Evolutionary conservation across 176 grass and related monocot species (phyloP).

Genomic region (Paspalum notatum): DNA sequence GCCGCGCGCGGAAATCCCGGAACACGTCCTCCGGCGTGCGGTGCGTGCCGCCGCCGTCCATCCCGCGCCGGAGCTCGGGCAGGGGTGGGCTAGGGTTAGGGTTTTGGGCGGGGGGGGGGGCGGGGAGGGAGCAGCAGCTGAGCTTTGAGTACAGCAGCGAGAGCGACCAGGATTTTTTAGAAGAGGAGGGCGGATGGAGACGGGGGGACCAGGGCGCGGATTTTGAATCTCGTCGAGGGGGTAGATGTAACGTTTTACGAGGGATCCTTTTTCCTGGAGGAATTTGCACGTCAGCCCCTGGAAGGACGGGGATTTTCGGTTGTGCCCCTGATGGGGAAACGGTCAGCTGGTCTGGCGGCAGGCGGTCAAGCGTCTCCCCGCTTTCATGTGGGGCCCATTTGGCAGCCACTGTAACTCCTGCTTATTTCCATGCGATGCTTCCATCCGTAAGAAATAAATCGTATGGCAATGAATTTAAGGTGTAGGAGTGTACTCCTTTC

Average conservation of each 20-base stretch:
- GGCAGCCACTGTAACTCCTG: not conserved
- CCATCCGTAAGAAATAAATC: too few relatives aligned
- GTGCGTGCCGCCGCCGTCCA: slow-evolving; percentile 58
- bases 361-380: not conserved
- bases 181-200: not conserved
- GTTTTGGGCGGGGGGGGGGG: slow-evolving; percentile 30
- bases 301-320: fast-evolving
- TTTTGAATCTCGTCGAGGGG: slow-evolving; percentile 34
- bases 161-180: slow-evolving; percentile 46
- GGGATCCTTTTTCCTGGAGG: not conserved
- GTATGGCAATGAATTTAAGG: not conserved
- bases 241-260: not conserved
- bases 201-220: slow-evolving; percentile 29
- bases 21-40: slow-evolving; percentile 92
- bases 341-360: not conserved
- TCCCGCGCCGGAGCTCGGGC: slow-evolving; percentile 27
- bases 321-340: not conserved
- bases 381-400: not conserved
- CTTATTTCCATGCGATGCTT: too few relatives aligned
- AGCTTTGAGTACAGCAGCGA: slow-evolving; percentile 36
- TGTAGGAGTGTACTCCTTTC: too few relatives aligned
- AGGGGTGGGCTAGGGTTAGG: slow-evolving; percentile 58
- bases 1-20: slow-evolving; percentile 84
- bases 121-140: not conserved
- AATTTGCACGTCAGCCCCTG: not conserved